phyloP scores from a whole-genome alignment of 176 grass and related monocot species.

The Tillandsia fasciculata region DNA sequence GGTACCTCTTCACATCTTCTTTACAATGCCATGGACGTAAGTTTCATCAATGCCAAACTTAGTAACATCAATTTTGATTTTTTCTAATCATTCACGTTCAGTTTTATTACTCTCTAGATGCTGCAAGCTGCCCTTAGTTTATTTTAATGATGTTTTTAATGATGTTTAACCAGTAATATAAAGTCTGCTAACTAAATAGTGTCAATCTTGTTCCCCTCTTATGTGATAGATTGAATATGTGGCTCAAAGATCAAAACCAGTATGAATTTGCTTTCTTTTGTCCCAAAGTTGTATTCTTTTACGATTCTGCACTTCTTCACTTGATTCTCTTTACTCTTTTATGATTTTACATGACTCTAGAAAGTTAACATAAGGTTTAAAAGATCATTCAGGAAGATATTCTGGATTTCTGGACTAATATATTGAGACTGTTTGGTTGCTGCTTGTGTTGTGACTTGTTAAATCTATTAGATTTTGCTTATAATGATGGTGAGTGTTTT shows the following conservation, averaged over 20 bases:
- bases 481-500: too few species aligned
- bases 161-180: not conserved
- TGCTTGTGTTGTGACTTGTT: too few species aligned
- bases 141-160: not conserved
- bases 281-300: not conserved
- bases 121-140: not conserved
- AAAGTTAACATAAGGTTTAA: too few species aligned
- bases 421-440: too few species aligned
- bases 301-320: not conserved
- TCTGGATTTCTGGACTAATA: too few species aligned
- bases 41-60: conserved; percentile 28
- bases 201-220: not conserved
- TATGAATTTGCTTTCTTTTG: not conserved
- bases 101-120: not conserved
- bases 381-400: too few species aligned
- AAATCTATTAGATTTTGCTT: too few species aligned
- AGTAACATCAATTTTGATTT: not conserved
- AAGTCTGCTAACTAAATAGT: not conserved
- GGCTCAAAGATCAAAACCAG: not conserved
- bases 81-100: not conserved
- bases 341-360: too few species aligned
- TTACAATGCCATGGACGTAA: conserved; percentile 99
- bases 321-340: not conserved
- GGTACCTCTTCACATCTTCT: conserved; percentile 88
- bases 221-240: not conserved